These are phyloP conservation scores for Durotheca rogersii DNA, from an alignment of 495 filamentous ascomycete species.

Conservation along the genomic window DNA sequence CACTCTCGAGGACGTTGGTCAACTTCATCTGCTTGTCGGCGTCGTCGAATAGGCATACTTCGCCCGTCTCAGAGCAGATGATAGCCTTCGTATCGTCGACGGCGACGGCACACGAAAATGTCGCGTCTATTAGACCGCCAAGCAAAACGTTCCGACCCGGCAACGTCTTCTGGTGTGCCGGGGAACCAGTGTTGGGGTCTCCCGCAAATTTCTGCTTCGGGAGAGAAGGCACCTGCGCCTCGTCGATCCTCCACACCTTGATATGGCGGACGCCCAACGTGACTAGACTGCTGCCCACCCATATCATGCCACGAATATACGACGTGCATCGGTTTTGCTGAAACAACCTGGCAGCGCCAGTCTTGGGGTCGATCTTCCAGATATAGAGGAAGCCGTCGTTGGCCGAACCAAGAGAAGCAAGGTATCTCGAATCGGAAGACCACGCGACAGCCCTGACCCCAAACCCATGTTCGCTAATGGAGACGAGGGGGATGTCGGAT, in stretches of 20 bases:
- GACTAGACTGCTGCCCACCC: slow-evolving; percentile 66
- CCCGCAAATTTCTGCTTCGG: slow-evolving; percentile 49
- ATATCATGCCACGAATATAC: slow-evolving; percentile 77
- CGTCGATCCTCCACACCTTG: slow-evolving; percentile 88
- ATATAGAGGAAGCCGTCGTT: slow-evolving; percentile 95
- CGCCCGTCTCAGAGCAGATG: slow-evolving; percentile 69
- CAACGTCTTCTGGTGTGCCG: slow-evolving; percentile 51
- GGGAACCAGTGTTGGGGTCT: slow-evolving; percentile 40
- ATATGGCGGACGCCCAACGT: slow-evolving; percentile 86
- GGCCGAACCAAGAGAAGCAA: slow-evolving; percentile 81
- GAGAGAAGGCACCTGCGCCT: slow-evolving; percentile 48
- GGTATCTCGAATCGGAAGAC: slow-evolving; percentile 80
- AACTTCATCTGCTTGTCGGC: slow-evolving; percentile 68
- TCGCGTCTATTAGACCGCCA: slow-evolving; percentile 73
- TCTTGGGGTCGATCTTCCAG: slow-evolving; percentile 80
- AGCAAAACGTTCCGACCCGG: slow-evolving; percentile 70
- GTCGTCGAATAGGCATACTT: slow-evolving; percentile 81
- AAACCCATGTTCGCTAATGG: slow-evolving; percentile 84
- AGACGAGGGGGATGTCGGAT: slow-evolving; percentile 78
- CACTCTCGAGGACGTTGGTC: slow-evolving; percentile 58
- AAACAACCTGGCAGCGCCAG: slow-evolving; percentile 81
- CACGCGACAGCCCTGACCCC: slow-evolving; percentile 88
- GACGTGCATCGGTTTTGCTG: slow-evolving; percentile 94
- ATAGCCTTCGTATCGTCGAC: slow-evolving; percentile 70
- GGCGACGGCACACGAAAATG: slow-evolving; percentile 74